Evolutionary conservation across 73 alveolate species (phyloP), one percentile per base, ranked within the genome.

Genomic region (Paramecium bursaria): DNA sequence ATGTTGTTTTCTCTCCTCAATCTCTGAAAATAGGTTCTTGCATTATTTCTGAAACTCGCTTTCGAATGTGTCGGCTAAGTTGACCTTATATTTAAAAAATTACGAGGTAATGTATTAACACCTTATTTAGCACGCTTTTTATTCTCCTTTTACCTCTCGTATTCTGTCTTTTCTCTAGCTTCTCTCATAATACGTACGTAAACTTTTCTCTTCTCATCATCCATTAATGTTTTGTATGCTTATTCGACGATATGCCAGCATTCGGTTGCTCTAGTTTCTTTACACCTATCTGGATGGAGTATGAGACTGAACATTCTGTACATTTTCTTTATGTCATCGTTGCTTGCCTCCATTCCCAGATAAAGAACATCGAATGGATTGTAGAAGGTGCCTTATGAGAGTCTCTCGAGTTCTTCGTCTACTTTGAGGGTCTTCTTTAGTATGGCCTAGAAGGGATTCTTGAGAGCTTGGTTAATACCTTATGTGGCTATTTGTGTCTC

Each of bases 211-310:
- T 90, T 91, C 52, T 95, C 98, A 29, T 92, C 92, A 73, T 96
- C 97, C 74, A 92, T 61, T 35, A 96, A 94, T 47, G 94, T 87
- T 88, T 92, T 93, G 67, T 95, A 95, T 2, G 99, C 99, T 47
- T 87, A 60, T 31, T 96, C 98, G 10, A 96, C 85, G 3, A 93
- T 80, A 85, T 91, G 95, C 85, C 94, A 96, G 42, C 99, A 98
- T 26, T 95, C 98, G 6, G 90, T 55, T 19, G 98, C 98, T 73
- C 95, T 90, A 22, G 93, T 94, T 74, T 94, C 95, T 25, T 88
- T 48, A 90, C 97, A 90, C 86, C 91, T 95, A 80, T 96, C 99
- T 10, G 99, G 99, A 88, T 96, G 99, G 48, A 96, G 90, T 47
- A 90, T 46, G 22, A 90, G 50, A 3, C 98, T 91, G 23, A 95